Conservation (phyloP, 371 early-diverging fungal genomes). For the Rhizopus microsporus region DNA sequence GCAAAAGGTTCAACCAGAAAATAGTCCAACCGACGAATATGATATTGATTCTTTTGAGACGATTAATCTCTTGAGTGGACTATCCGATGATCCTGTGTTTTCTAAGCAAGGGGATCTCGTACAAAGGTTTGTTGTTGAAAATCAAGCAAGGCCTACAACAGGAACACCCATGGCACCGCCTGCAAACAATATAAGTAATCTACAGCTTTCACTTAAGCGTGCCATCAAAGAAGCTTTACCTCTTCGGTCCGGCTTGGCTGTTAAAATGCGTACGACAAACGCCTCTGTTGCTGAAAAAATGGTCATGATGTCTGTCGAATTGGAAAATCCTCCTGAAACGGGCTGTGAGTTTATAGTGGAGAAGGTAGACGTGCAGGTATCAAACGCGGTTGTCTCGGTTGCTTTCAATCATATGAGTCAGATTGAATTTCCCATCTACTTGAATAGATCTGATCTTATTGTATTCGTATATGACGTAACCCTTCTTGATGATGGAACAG, state of each 20-base stretch:
- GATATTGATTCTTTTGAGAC: slow-evolving; percentile 60
- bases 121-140: slow-evolving; percentile 45
- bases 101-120: slow-evolving; percentile 16
- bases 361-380: slow-evolving; percentile 60
- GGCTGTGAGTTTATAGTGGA: slow-evolving; percentile 58
- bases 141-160: slow-evolving; percentile 24
- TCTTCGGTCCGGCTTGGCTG: slow-evolving; percentile 59
- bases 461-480: slow-evolving; percentile 66
- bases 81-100: slow-evolving; percentile 48
- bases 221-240: slow-evolving; percentile 51
- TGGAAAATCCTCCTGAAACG: slow-evolving; percentile 63
- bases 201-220: slow-evolving; percentile 44
- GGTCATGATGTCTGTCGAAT: slow-evolving; percentile 71
- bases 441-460: slow-evolving; percentile 60
- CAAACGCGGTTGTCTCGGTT: slow-evolving; percentile 57
- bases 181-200: slow-evolving; percentile 17
- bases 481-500: slow-evolving; percentile 55
- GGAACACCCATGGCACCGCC: slow-evolving; percentile 23
- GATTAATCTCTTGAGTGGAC: slow-evolving; percentile 59
- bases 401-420: slow-evolving; percentile 31
- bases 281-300: slow-evolving; percentile 65
- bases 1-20: slow-evolving; percentile 4
- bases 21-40: slow-evolving; percentile 40
- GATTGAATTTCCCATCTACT: slow-evolving; percentile 45
- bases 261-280: slow-evolving; percentile 67